Conservation (phyloP, 768 basidiomycete species). For the Rossbeevera mucosa region DNA sequence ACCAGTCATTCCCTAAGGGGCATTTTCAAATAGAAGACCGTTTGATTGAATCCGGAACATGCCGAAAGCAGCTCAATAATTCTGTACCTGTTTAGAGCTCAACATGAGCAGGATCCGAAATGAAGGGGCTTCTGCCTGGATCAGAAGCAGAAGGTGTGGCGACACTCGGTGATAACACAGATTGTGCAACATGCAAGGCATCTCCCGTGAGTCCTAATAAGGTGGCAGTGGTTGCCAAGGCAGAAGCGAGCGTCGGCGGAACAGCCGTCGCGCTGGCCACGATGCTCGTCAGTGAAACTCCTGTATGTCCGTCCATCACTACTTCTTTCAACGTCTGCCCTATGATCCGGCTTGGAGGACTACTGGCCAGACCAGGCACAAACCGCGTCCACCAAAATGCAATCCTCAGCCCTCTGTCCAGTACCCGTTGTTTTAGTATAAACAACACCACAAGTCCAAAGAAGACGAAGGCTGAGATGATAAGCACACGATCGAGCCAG, state of each 20-base stretch:
- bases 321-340: conserved; percentile 7
- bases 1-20: neutral
- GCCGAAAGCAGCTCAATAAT: neutral
- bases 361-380: conserved; percentile 40
- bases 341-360: conserved; percentile 1
- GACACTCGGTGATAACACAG: neutral
- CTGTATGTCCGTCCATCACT: neutral
- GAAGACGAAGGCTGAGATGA: conserved; percentile 73
- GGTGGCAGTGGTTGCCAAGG: conserved; percentile 5
- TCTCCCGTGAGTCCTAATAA: neutral
- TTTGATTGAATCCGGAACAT: neutral
- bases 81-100: conserved; percentile 14
- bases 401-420: conserved; percentile 73
- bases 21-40: neutral
- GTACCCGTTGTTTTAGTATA: conserved; percentile 81
- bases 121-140: neutral
- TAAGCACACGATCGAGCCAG: conserved; percentile 85
- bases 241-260: conserved; percentile 12
- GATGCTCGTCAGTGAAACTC: conserved; percentile 6
- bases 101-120: conserved; percentile 7
- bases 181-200: neutral
- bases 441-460: conserved; percentile 83
- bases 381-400: conserved; percentile 89
- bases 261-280: neutral
- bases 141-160: neutral